A percentile compares a stretch with the other conserved stretches of the same genome.
phyloP scores from a whole-genome alignment of 2,329 filamentous ascomycete species.

The Epichloe coenophiala region DNA sequence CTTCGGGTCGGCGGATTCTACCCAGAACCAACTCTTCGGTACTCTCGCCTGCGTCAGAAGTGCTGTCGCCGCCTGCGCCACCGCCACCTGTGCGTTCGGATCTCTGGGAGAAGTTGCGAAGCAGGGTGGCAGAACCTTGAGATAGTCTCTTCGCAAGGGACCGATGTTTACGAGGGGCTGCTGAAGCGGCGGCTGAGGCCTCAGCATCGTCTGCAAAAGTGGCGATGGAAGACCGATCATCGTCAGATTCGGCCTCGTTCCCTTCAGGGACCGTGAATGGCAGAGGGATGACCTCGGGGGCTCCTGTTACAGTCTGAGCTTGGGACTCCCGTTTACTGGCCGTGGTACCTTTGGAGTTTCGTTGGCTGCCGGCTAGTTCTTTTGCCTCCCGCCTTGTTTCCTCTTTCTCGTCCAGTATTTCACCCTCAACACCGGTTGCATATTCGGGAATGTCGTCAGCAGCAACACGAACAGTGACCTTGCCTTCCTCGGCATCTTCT shows the following conservation, averaged over 20 bases:
- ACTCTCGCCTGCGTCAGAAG: constrained; percentile 22
- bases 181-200: constrained; percentile 9
- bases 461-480: constrained; percentile 40
- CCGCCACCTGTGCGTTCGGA: constrained; percentile 10
- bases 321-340: constrained; percentile 8
- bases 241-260: constrained; percentile 26
- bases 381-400: constrained; percentile 9
- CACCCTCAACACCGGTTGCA: constrained; percentile 10
- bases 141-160: constrained; percentile 37
- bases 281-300: constrained; percentile 44
- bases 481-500: constrained; percentile 27
- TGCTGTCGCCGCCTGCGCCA: background rate
- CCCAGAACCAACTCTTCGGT: constrained; percentile 32
- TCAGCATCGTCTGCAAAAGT: constrained; percentile 52
- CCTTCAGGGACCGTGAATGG: constrained; percentile 48
- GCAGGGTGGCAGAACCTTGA: constrained; percentile 28
- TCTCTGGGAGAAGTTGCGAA: constrained; percentile 30
- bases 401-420: constrained; percentile 18
- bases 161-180: constrained; percentile 13
- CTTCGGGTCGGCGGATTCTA: constrained; percentile 18
- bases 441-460: constrained; percentile 30
- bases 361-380: constrained; percentile 8
- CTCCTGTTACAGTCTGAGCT: constrained; percentile 18
- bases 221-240: constrained; percentile 52
- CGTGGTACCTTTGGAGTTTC: constrained; percentile 11